Conservation (phyloP, 73 alveolate species). For the Diophrys sp. region DNA sequence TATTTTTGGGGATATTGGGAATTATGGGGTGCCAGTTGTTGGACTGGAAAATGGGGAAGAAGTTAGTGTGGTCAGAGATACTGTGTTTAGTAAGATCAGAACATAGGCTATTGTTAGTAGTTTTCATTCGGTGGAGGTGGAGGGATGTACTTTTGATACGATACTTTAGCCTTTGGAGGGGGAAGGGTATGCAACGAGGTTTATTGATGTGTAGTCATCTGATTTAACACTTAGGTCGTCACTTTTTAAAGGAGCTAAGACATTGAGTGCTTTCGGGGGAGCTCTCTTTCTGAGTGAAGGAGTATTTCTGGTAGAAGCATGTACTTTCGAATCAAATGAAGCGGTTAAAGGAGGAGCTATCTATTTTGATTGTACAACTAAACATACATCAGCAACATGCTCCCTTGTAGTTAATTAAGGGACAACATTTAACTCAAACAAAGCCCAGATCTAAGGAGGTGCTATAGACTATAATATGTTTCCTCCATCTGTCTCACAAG, state of each 20-base stretch:
- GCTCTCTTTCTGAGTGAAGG: neutral
- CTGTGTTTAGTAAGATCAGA: too few species aligned
- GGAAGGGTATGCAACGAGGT: too few species aligned
- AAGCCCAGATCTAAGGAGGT: constrained; percentile 5
- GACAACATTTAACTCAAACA: too few species aligned
- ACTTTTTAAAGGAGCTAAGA: too few species aligned
- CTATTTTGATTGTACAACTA: neutral
- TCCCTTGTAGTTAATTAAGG: neutral
- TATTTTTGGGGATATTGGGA: neutral
- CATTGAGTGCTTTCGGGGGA: too few species aligned
- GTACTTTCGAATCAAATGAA: neutral
- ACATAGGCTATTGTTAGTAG: too few species aligned
- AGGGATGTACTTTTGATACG: too few species aligned
- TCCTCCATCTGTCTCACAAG: neutral
- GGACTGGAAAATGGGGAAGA: neutral
- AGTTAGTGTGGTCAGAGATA: neutral
- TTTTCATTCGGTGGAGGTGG: too few species aligned
- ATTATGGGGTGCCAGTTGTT: neutral
- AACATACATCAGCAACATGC: neutral
- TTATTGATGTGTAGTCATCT: too few species aligned
- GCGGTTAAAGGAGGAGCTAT: constrained; percentile 10
- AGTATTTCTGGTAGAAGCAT: neutral
- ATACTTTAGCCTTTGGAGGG: too few species aligned
- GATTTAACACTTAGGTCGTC: too few species aligned
- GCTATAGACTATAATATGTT: neutral